phyloP scores from a whole-genome alignment of 2,329 filamentous ascomycete genomes.

The Neurospora crassa region DNA sequence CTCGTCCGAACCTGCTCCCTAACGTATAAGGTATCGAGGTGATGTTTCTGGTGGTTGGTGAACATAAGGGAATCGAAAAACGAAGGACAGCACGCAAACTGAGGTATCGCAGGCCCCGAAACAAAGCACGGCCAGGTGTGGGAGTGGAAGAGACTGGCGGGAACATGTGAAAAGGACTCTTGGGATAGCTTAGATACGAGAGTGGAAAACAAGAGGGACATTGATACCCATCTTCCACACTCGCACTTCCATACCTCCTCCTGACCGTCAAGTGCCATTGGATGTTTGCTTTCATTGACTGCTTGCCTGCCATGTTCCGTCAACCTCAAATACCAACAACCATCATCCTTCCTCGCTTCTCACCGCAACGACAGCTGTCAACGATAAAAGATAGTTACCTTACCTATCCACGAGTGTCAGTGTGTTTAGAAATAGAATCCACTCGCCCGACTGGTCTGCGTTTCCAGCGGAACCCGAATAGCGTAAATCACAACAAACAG shows the following conservation, averaged over 20 bases:
- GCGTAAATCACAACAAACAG: too few species aligned
- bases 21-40: not conserved
- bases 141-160: not conserved
- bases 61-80: not conserved
- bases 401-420: not conserved
- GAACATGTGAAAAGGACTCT: not conserved
- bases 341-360: not conserved
- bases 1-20: not conserved
- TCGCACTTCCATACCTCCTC: not conserved
- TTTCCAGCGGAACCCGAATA: too few species aligned
- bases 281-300: not conserved
- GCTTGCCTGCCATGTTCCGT: not conserved
- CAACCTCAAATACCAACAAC: not conserved
- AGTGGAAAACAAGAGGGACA: not conserved
- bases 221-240: not conserved
- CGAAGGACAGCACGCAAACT: too few species aligned
- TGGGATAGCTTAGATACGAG: not conserved
- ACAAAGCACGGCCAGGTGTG: not conserved
- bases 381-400: not conserved
- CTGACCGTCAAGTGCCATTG: not conserved
- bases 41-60: not conserved
- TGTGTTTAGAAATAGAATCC: too few species aligned
- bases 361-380: not conserved
- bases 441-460: too few species aligned
- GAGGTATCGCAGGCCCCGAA: not conserved